phyloP scores from a whole-genome alignment of 768 basidiomycete species.

The Lyophyllum decastes region DNA sequence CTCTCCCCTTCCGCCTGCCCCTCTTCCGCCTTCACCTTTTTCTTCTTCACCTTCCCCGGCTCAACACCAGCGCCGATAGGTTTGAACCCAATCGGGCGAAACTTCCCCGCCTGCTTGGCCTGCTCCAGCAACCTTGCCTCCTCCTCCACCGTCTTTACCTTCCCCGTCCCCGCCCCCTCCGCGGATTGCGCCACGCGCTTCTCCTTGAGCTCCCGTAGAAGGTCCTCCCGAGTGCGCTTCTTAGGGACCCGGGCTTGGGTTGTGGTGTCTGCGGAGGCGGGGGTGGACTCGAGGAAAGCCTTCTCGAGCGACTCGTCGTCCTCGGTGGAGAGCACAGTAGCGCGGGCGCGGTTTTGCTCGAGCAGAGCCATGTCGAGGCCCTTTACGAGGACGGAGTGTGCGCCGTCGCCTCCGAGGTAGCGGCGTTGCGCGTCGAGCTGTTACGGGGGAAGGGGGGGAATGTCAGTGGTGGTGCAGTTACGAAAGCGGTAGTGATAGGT shows the following conservation, averaged over 20 bases:
- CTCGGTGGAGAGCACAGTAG: constrained; percentile 47
- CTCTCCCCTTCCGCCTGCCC: constrained; percentile 41
- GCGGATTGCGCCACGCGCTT: constrained; percentile 41
- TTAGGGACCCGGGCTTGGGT: constrained; percentile 31
- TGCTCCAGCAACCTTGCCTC: constrained; percentile 38
- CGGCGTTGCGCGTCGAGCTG: constrained; percentile 74
- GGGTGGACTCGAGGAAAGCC: constrained; percentile 55
- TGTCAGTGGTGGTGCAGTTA: background rate
- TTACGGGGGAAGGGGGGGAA: too few species aligned
- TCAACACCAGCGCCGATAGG: constrained; percentile 45
- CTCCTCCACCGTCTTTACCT: constrained; percentile 23
- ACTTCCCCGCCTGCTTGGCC: constrained; percentile 52
- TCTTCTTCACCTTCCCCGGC: constrained; percentile 52
- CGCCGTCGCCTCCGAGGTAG: constrained; percentile 83
- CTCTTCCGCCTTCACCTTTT: constrained; percentile 37
- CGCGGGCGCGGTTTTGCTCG: constrained; percentile 79
- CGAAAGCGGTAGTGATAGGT: background rate
- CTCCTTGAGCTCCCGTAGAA: constrained; percentile 72
- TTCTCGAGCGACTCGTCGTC: constrained; percentile 85
- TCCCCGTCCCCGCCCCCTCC: background rate
- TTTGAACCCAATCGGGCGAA: constrained; percentile 68
- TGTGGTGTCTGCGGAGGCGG: constrained; percentile 11
- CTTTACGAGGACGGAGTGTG: constrained; percentile 87
- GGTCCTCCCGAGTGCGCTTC: constrained; percentile 80
- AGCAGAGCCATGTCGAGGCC: constrained; percentile 87